Percentiles rank a stretch among this genome's conserved stretches.
Evolutionary conservation across 2,329 filamentous ascomycete genomes (phyloP).

Genomic region (Malbranchea zuffiana): DNA sequence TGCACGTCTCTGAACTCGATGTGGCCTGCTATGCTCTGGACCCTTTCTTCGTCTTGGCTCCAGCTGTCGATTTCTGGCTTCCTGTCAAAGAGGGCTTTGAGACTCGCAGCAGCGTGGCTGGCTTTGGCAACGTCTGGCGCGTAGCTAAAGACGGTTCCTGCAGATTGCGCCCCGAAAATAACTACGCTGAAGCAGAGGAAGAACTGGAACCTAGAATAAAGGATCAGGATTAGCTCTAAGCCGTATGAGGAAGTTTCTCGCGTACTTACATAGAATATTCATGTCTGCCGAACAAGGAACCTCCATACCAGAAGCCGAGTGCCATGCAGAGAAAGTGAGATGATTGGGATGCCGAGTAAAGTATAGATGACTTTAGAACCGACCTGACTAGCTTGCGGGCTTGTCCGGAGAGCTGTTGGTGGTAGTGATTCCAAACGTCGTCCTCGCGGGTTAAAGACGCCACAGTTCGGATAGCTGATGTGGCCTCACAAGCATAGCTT

Average conservation of each 20-base stretch:
- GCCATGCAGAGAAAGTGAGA: slow-evolving; percentile 73
- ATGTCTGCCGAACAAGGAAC: slow-evolving; percentile 55
- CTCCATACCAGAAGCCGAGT: slow-evolving; percentile 87
- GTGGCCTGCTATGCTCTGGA: slow-evolving; percentile 58
- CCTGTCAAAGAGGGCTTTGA: slow-evolving; percentile 74
- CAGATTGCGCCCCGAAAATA: slow-evolving; percentile 84
- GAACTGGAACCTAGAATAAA: slow-evolving; percentile 72
- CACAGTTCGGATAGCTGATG: slow-evolving; percentile 84
- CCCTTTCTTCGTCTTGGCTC: slow-evolving; percentile 54
- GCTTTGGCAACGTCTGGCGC: slow-evolving; percentile 90
- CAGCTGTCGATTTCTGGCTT: slow-evolving; percentile 72
- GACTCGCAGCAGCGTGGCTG: slow-evolving; percentile 64
- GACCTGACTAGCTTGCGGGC: slow-evolving; percentile 58
- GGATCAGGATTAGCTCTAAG: no score
- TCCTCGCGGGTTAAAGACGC: slow-evolving; percentile 77
- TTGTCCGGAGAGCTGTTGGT: slow-evolving; percentile 53
- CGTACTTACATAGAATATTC: no score
- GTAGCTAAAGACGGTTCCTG: slow-evolving; percentile 79
- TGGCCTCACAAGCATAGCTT: slow-evolving; percentile 81
- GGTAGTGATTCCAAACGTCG: slow-evolving; percentile 67
- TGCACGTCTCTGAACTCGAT: slow-evolving; percentile 87
- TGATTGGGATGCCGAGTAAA: slow-evolving; percentile 78
- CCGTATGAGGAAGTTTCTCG: no score
- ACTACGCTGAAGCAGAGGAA: slow-evolving; percentile 81
- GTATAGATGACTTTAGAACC: slow-evolving; percentile 60